Evolutionary conservation across 2,329 filamentous ascomycete genomes (phyloP).

Genomic region (Coniochaeta ligniaria): DNA sequence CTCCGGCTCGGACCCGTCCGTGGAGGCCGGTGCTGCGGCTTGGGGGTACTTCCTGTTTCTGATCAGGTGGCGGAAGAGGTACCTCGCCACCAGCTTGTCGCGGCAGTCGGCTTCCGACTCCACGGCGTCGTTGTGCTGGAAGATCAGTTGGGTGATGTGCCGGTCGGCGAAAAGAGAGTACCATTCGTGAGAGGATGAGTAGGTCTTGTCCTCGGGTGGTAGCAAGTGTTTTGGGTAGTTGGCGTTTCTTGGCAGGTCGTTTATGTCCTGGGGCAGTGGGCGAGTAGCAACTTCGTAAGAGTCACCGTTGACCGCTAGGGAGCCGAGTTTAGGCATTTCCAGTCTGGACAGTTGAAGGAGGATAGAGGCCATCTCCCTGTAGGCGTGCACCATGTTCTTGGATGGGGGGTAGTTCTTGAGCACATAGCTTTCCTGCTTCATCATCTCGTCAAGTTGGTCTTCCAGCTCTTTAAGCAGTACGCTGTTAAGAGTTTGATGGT

Average conservation of each 20-base stretch:
- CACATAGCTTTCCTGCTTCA: constrained; percentile 19
- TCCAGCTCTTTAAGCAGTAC: not conserved
- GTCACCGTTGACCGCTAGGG: constrained; percentile 16
- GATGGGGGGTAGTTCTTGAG: not conserved
- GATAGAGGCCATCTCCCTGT: constrained; percentile 32
- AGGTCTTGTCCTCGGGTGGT: constrained; percentile 13
- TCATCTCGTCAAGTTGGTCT: constrained; percentile 19
- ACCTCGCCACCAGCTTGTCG: constrained; percentile 28
- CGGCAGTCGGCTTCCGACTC: constrained; percentile 28
- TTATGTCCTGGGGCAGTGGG: constrained; percentile 34
- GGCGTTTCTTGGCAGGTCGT: constrained; percentile 21
- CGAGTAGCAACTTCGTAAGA: constrained; percentile 18
- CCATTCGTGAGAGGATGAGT: constrained; percentile 23
- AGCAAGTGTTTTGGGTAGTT: constrained; percentile 10
- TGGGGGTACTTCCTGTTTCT: not conserved
- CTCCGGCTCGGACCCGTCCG: not conserved
- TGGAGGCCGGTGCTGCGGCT: not conserved
- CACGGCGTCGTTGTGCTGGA: constrained; percentile 32
- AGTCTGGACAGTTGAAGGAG: constrained; percentile 29
- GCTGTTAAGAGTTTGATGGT: constrained; percentile 2
- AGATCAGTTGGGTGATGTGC: constrained; percentile 29
- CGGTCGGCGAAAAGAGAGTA: constrained; percentile 22
- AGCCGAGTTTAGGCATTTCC: constrained; percentile 29
- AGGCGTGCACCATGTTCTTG: constrained; percentile 10
- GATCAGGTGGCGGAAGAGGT: constrained; percentile 29